Conservation (phyloP, 2,329 filamentous ascomycete species). For the Pestalotiopsis sp. region DNA sequence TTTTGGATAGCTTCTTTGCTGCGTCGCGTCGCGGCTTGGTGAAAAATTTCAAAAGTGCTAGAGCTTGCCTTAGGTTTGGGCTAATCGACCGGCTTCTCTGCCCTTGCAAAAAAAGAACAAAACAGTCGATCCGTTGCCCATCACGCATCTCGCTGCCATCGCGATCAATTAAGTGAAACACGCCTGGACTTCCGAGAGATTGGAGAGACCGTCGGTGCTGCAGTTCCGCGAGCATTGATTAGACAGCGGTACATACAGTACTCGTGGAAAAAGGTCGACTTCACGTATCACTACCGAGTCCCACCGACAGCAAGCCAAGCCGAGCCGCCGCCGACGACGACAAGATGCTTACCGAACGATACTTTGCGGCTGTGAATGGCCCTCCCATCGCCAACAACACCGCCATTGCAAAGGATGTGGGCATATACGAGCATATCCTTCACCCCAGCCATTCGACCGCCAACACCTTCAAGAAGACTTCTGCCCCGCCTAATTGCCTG, state of each 20-base stretch:
- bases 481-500: conserved; percentile 75
- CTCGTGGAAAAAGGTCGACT: not conserved
- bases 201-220: not conserved
- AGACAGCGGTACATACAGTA: not conserved
- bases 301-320: not conserved
- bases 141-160: not conserved
- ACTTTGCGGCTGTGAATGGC: conserved; percentile 61
- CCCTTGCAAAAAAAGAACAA: not conserved
- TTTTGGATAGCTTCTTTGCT: conserved; percentile 6
- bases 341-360: conserved; percentile 61
- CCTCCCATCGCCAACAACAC: conserved; percentile 63
- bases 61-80: not conserved
- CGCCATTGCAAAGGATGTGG: conserved; percentile 74
- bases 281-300: not conserved
- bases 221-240: not conserved
- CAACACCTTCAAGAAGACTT: conserved; percentile 88
- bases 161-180: not conserved
- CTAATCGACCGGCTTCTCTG: not conserved
- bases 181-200: not conserved
- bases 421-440: conserved; percentile 83
- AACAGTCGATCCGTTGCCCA: not conserved
- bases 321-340: not conserved
- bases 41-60: not conserved
- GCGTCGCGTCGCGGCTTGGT: not conserved
- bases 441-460: conserved; percentile 78